Evolutionary conservation across 1,284 basidiomycete genomes (phyloP).

Genomic region (Serendipita sp.): DNA sequence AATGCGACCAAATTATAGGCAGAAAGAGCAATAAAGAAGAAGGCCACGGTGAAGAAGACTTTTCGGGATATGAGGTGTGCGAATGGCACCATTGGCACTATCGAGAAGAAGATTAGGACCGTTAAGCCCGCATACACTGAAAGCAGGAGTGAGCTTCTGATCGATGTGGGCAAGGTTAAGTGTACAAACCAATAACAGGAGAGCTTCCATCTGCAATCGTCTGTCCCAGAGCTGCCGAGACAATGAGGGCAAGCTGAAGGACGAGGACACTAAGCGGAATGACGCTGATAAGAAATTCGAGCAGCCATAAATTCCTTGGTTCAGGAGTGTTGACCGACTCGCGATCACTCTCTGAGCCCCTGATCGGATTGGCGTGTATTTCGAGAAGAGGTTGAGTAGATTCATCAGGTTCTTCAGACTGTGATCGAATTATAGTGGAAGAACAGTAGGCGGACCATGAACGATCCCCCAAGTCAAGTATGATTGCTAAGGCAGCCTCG

Average conservation of each 20-base stretch:
- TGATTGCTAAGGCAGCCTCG: conserved; percentile 33
- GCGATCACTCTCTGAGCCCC: neutral
- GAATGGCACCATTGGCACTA: conserved; percentile 51
- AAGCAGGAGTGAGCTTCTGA: neutral
- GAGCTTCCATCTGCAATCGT: conserved; percentile 50
- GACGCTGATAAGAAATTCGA: conserved; percentile 42
- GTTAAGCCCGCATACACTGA: conserved; percentile 40
- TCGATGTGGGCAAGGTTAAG: neutral
- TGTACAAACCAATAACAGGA: conserved; percentile 31
- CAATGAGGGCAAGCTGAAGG: conserved; percentile 37
- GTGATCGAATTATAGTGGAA: neutral
- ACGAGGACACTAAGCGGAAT: conserved; percentile 42
- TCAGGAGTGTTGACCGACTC: neutral
- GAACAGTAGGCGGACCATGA: neutral
- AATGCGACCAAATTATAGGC: conserved; percentile 34
- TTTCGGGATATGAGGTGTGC: conserved; percentile 36
- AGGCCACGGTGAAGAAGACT: conserved; percentile 28
- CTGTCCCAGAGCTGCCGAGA: conserved; percentile 41
- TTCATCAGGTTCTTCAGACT: neutral
- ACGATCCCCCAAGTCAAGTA: conserved; percentile 23
- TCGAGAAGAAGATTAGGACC: conserved; percentile 33
- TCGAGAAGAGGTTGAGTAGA: neutral
- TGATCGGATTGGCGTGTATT: neutral
- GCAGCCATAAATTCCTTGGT: conserved; percentile 45
- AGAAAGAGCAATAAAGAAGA: conserved; percentile 32